Base-by-base conservation (phyloP, 345 rosid species). In the Euphorbia tirucalli region DNA sequence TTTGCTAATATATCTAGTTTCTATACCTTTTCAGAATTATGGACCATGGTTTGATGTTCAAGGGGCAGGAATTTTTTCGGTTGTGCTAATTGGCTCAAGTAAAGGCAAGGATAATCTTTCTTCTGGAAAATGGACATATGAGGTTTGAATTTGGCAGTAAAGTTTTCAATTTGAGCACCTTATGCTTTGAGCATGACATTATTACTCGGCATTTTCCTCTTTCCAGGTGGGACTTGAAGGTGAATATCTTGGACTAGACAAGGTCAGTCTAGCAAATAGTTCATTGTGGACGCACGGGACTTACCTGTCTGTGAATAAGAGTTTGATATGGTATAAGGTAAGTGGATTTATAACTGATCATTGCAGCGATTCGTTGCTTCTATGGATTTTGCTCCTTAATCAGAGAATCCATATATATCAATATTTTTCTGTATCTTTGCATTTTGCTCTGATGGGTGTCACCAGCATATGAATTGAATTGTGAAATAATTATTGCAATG, bases 301-400 rank as follows among this genome's bases (percentile, higher is more conserved):
- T 32, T 41, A 62, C 57, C 67, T 73, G n/a, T 89, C 88, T 1
- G 74, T 79, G n/a, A 83, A 83, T 27, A 54, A 75, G 66, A 85
- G 82, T 59, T 77, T 88, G 79, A 83, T 85, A 70, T 88, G 93
- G 93, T 86, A 88, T 85, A 88, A 86, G 86, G 90, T 85, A 69
- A 62, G 76, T 14, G 0, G 30, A 27, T 11, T 6, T 22, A 11
- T n/a, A 46, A 5, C 41, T 15, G 65, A 65, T 37, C 5, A 11
- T 2, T 28, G 37, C 14, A 24, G 22, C 13, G 4, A 31, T 24
- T 46, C 19, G 39, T 35, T 67, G 35, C 61, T 37, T 46, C 58
- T 30, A 9, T 49, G 27, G 25, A 63, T n/a, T 22, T 61, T 44
- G 56, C 48, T 35, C 9, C 46, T 32, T 27, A 27, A 59, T 22